Evolutionary conservation across 2,329 filamentous ascomycete genomes (phyloP).

Genomic region (Alternaria dauci): DNA sequence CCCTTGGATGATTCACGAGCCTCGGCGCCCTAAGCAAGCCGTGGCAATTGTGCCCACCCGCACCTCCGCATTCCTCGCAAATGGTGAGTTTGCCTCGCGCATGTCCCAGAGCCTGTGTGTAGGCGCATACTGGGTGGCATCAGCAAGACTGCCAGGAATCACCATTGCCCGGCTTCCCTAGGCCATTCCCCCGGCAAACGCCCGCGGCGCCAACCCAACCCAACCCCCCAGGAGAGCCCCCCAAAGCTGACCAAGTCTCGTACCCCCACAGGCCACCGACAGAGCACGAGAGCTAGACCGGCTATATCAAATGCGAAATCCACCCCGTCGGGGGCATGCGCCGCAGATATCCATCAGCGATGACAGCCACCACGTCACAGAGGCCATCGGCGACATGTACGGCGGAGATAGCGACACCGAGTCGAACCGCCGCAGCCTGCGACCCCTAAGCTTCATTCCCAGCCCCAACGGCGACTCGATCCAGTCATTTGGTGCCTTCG

Average conservation of each 20-base stretch:
- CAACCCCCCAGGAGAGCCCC: conserved; percentile 1
- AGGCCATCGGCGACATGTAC: conserved; percentile 91
- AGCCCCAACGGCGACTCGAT: conserved; percentile 62
- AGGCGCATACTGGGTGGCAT: neutral
- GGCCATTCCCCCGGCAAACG: conserved; percentile 15
- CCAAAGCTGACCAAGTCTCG: conserved; percentile 39
- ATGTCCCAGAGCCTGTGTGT: neutral
- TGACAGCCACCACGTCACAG: conserved; percentile 91
- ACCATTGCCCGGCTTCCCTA: conserved; percentile 4
- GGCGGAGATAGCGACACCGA: conserved; percentile 76
- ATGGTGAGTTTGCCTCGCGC: conserved; percentile 31
- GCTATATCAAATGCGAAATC: conserved; percentile 61
- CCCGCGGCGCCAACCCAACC: conserved; percentile 10
- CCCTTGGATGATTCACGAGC: conserved; percentile 22
- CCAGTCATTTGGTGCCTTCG: conserved; percentile 40
- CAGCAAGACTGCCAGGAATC: neutral
- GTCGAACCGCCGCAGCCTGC: conserved; percentile 61
- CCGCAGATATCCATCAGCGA: conserved; percentile 79
- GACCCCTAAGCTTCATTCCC: conserved; percentile 78
- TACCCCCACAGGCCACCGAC: conserved; percentile 46
- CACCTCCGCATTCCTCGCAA: conserved; percentile 31
- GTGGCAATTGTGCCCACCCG: conserved; percentile 26
- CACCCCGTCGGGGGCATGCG: conserved; percentile 64
- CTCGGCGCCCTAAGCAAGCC: conserved; percentile 22
- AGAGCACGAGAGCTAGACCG: conserved; percentile 58